Conservation (phyloP, 1,284 basidiomycete species). For the Trametes polyzona region DNA sequence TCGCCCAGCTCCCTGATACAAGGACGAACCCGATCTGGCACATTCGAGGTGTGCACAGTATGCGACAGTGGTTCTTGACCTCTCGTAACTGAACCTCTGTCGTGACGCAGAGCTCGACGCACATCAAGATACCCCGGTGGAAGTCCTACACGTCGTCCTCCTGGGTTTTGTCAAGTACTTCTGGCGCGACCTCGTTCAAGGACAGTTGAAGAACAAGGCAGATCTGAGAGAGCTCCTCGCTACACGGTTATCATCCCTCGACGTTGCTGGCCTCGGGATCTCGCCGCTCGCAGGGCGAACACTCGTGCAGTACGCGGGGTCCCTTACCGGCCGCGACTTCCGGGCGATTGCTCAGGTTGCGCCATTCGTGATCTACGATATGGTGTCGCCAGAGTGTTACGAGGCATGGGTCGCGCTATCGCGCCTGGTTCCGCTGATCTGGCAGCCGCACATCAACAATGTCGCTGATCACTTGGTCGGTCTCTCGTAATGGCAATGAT, state of each 20-base stretch:
- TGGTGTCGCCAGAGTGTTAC: constrained; percentile 4
- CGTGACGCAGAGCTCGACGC: constrained; percentile 41
- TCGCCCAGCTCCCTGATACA: no score
- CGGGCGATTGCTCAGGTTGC: constrained; percentile 34
- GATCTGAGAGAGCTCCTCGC: constrained; percentile 28
- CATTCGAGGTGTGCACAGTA: constrained; percentile 20
- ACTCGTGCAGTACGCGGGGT: constrained; percentile 36
- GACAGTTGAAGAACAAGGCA: constrained; percentile 13
- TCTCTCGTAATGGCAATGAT: no score
- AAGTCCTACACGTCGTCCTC: constrained; percentile 41
- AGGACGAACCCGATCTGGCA: constrained; percentile 27
- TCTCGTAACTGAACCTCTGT: no score
- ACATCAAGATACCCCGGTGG: constrained; percentile 40
- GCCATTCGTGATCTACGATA: constrained; percentile 34
- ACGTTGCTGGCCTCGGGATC: constrained; percentile 32
- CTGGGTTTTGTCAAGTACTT: constrained; percentile 44
- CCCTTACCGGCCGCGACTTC: constrained; percentile 38
- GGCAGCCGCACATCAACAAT: constrained; percentile 35
- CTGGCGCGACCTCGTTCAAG: constrained; percentile 40
- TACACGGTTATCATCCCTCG: constrained; percentile 28
- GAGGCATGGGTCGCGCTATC: constrained; percentile 33
- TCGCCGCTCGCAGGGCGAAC: constrained; percentile 26
- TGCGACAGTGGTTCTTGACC: no score
- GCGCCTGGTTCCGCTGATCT: constrained; percentile 30
- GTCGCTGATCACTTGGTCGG: constrained; percentile 26